Evolutionary conservation across 345 rosid species (phyloP).

Genomic region (Euphorbia pulcherrima): DNA sequence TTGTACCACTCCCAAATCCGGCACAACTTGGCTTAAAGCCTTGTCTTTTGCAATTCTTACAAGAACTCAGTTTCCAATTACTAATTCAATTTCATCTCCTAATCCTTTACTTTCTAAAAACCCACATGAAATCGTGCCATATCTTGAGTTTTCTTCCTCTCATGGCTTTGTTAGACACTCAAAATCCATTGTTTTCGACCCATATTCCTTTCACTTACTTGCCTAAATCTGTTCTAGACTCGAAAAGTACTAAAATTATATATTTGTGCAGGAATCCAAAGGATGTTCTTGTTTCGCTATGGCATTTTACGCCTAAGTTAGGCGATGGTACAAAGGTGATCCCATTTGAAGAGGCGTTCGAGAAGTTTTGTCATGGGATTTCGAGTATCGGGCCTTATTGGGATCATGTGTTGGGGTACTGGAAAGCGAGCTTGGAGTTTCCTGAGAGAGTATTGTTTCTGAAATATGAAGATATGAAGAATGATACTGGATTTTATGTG

Average conservation of each 20-base stretch:
- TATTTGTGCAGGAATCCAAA: constrained; percentile 10
- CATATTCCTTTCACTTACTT: neutral
- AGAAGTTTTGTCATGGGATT: neutral
- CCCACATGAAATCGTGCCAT: too few relatives aligned
- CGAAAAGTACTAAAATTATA: neutral
- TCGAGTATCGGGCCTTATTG: neutral
- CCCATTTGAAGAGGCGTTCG: neutral
- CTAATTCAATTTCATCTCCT: too few relatives aligned
- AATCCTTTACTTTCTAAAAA: too few relatives aligned
- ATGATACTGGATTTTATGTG: neutral
- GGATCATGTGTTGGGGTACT: constrained; percentile 6
- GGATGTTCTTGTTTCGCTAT: constrained; percentile 1
- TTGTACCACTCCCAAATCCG: constrained; percentile 7
- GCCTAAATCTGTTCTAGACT: neutral
- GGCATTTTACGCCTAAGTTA: neutral
- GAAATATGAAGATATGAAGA: neutral
- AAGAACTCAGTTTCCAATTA: neutral
- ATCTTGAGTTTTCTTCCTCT: too few relatives aligned
- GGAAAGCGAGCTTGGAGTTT: neutral
- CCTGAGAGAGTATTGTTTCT: neutral
- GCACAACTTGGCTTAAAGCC: constrained; percentile 26
- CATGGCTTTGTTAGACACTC: too few relatives aligned
- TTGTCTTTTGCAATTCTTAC: constrained; percentile 11
- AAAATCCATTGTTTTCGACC: neutral
- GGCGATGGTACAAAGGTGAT: neutral